Base-by-base conservation (phyloP, 2,329 filamentous ascomycete genomes). In the Ceratocystis diversiconidia region DNA sequence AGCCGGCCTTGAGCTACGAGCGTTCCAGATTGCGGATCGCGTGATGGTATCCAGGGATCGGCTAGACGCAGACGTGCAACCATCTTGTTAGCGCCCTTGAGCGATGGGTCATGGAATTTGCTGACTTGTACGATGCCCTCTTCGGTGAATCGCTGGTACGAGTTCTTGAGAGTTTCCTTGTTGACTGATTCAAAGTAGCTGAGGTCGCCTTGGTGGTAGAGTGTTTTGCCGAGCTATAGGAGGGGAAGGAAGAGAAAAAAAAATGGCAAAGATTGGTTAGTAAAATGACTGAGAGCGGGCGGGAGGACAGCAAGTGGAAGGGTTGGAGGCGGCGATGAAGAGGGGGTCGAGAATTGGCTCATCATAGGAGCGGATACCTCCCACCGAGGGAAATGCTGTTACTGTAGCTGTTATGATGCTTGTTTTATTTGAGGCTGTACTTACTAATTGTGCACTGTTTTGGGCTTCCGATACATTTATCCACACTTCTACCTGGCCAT, bases 161-260 rank as follows among this genome's bases (percentile, higher is more conserved):
- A 88, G 74, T 99, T 99, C 73, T 94, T 95, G 66, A 99, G 82
- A 0, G 92, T 95, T 75, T 99, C 92, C 71, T 96, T 96, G 79
- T 99, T 99, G 69, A 99, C 92, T 2, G 94, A 92, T 76, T 99
- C 94, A 70, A 96, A 97, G 76, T 99, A 99, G 36, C 88, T 92
- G 8, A 99, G 83, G 72, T 99, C 94, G 65, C 94, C 94, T 77
- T 99, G 92, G 73, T 99, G 92, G 73, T 96, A 99, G 1, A 99
- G 81, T 0, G 94, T 97, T 76, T 99, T 97, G 65, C 94, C 94
- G 36, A 96, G 84, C 83, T 92, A 70, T 19, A 48, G 32, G 8
- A 7, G 48, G 15, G 28, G 46, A 25, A 17, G 30, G 59, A 48
- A 22, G n/a, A 48, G 44, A 48, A 48, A 19, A 10, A 4, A 4